Conservation (phyloP, 805 yeast species). For the Ogataea nakhonphanomensis region DNA sequence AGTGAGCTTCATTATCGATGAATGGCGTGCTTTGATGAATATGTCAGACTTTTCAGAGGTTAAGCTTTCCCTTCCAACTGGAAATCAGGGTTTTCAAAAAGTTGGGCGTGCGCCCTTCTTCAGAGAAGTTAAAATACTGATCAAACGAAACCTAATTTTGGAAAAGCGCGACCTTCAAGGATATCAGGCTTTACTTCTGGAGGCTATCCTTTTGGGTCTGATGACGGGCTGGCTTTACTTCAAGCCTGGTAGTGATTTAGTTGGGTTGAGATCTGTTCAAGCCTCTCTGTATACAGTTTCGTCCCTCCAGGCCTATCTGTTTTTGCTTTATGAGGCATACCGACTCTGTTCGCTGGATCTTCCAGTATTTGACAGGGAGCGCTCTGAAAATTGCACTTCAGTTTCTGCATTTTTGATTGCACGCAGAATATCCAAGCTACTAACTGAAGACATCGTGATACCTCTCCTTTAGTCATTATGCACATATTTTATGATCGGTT, state of each 20-base stretch:
- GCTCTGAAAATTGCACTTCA: constrained; percentile 65
- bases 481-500: constrained; percentile 76
- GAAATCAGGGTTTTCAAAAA: constrained; percentile 20
- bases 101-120: constrained; percentile 37
- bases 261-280: constrained; percentile 62
- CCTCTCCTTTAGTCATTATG: constrained; percentile 56
- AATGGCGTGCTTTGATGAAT: constrained; percentile 37
- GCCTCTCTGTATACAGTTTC: constrained; percentile 51
- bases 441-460: constrained; percentile 67
- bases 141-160: constrained; percentile 43
- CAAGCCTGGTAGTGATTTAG: constrained; percentile 53
- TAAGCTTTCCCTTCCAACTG: not conserved
- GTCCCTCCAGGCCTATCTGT: constrained; percentile 53
- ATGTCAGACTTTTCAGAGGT: not conserved
- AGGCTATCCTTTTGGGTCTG: constrained; percentile 49
- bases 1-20: constrained; percentile 32
- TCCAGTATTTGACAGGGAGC: constrained; percentile 59
- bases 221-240: constrained; percentile 77
- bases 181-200: constrained; percentile 38
- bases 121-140: constrained; percentile 42
- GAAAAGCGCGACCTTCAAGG: constrained; percentile 53
- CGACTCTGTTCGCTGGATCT: constrained; percentile 54
- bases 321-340: constrained; percentile 55
- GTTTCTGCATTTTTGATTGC: constrained; percentile 64
- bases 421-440: constrained; percentile 60